These are phyloP conservation scores for Neophaeococcomyces mojaviensis DNA, from an alignment of 2,329 filamentous ascomycete genomes.

Conservation along the genomic window DNA sequence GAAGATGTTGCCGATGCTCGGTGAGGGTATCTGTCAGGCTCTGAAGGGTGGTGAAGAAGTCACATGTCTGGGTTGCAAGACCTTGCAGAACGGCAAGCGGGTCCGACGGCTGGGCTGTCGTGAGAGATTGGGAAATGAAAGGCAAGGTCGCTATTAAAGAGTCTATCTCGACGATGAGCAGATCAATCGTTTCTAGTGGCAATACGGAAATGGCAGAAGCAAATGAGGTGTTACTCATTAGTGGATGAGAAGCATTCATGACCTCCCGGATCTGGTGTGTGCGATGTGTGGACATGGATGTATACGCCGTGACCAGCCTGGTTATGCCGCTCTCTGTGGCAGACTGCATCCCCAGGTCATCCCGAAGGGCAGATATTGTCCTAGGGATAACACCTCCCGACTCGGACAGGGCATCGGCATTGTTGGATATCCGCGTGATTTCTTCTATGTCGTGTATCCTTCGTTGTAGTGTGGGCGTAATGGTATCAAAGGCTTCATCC, in stretches of 20 bases:
- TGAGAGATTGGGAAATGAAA: constrained; percentile 28
- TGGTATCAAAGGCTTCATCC: constrained; percentile 43
- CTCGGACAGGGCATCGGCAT: constrained; percentile 32
- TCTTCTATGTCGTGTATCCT: constrained; percentile 50
- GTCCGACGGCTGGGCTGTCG: constrained; percentile 25
- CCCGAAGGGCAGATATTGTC: constrained; percentile 44
- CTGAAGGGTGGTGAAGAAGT: constrained; percentile 71
- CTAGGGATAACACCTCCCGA: constrained; percentile 47
- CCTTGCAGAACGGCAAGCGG: constrained; percentile 59
- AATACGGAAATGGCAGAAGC: constrained; percentile 34
- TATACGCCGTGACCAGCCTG: constrained; percentile 51
- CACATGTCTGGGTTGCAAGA: constrained; percentile 62
- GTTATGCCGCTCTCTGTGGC: constrained; percentile 50
- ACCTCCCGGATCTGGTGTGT: constrained; percentile 54
- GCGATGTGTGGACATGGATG: constrained; percentile 52
- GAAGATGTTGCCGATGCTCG: constrained; percentile 84
- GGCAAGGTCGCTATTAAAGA: constrained; percentile 47
- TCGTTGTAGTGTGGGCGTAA: constrained; percentile 48
- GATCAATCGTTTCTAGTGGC: constrained; percentile 47
- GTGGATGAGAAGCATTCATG: constrained; percentile 50
- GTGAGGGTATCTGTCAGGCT: constrained; percentile 86
- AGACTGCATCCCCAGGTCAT: constrained; percentile 46
- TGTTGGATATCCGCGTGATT: constrained; percentile 39
- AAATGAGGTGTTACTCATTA: constrained; percentile 30
- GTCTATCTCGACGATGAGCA: constrained; percentile 50